Base-by-base conservation (phyloP, 768 basidiomycete species). In the Lentinula sp. region DNA sequence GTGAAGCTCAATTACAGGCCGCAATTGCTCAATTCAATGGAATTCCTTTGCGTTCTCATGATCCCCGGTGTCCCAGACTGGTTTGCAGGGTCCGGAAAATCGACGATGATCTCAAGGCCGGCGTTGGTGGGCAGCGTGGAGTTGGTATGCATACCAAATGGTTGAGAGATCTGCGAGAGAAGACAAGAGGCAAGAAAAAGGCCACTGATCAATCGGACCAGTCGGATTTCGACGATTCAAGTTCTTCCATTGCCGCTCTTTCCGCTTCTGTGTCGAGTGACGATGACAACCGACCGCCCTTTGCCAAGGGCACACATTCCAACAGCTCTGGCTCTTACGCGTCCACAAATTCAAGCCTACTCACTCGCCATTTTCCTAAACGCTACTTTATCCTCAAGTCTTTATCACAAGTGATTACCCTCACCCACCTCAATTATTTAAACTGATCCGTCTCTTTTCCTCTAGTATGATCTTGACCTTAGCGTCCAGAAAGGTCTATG, bases 371-470 rank as follows among this genome's bases (percentile, higher is more conserved):
- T 70, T 98, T 96, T 71, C 93, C 94, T 2, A 82, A 81, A 67
- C 86, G 95, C n/a, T 93, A 86, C 69, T 97, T 97, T 67, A 95
- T 98, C 62, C 82, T 96, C 68, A 95, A 96, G 73, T 93, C 91
- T 23, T 73, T 91, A 69, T 89, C 89, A 1, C 85, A 87, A 77
- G 93, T 90, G 68, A 63, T 82, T 68, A 1, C 15, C 61, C 57
- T 39, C 16, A 57, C n/a, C 40, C 13, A 5, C 16, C 15, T 21
- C 28, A 21, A 15, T 13, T 13, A 23, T 48, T n/a, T 10, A 21
- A 2, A 39, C 32, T 59, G 18, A 61, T n/a, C 10, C 8, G 10
- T 23, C 34, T 39, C 21, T 32, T 2, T 42, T 55, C 31, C 16
- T 23, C 4, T 67, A 93, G 93, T 79, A 78, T 62, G 91, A 92